phyloP scores from a whole-genome alignment of 2,329 filamentous ascomycete species.

The Pseudogymnoascus sp. region DNA sequence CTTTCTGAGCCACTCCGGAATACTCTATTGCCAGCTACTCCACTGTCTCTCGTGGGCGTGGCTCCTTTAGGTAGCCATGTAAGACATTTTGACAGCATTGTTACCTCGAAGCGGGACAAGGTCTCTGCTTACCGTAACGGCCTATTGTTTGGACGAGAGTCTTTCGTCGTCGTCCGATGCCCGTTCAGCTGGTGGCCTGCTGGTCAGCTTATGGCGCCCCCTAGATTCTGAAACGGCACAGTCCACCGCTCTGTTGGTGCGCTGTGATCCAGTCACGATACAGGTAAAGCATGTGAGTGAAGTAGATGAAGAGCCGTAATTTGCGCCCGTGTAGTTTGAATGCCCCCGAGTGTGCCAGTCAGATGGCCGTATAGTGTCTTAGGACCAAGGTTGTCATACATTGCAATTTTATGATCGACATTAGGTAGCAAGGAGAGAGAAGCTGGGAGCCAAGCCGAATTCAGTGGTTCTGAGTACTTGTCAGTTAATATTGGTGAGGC shows the following conservation, averaged over 20 bases:
- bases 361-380: conserved; percentile 7
- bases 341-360: conserved; percentile 1
- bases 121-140: neutral
- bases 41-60: conserved; percentile 1
- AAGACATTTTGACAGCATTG: conserved; percentile 4
- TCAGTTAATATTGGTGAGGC: neutral
- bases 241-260: neutral
- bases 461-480: conserved; percentile 3
- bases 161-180: neutral
- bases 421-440: conserved; percentile 1
- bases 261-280: conserved; percentile 8
- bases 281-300: conserved; percentile 5
- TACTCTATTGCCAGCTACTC: conserved; percentile 8
- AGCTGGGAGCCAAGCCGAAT: neutral
- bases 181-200: conserved; percentile 2
- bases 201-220: conserved; percentile 7
- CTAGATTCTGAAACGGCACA: neutral
- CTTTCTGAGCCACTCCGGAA: conserved; percentile 5
- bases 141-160: conserved; percentile 1
- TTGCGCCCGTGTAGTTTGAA: conserved; percentile 1
- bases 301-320: conserved; percentile 2
- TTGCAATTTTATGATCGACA: conserved; percentile 7
- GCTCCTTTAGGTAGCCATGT: conserved; percentile 5
- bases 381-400: conserved; percentile 9
- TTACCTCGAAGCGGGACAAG: neutral